phyloP scores from a whole-genome alignment of 2,329 filamentous ascomycete genomes.

The Claviceps digitariae region DNA sequence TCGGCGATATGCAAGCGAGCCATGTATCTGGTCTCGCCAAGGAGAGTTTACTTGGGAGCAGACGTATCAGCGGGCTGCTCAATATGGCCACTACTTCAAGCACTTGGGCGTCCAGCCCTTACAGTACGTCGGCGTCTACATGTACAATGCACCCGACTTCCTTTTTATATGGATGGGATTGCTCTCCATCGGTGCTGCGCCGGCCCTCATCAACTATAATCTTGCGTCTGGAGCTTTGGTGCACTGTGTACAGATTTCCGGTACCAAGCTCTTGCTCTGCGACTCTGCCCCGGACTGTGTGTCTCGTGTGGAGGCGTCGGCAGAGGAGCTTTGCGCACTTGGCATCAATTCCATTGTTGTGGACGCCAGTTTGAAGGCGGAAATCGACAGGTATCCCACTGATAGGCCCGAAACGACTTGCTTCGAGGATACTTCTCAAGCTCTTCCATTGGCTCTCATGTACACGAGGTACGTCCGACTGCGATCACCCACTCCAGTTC shows the following conservation, averaged over 20 bases:
- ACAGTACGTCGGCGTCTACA: slow-evolving; percentile 5
- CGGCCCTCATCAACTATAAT: slow-evolving; percentile 6
- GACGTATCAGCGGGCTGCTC: slow-evolving; percentile 3
- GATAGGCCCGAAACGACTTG: slow-evolving; percentile 1
- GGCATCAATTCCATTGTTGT: neutral
- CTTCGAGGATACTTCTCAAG: neutral
- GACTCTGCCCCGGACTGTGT: slow-evolving; percentile 3
- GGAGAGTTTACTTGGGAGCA: slow-evolving; percentile 5
- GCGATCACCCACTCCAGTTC: neutral
- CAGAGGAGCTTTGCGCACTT: neutral
- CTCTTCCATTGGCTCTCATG: slow-evolving; percentile 1
- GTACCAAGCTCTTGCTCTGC: slow-evolving; percentile 1
- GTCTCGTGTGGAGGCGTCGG: neutral
- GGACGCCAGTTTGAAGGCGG: neutral
- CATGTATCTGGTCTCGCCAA: slow-evolving; percentile 6
- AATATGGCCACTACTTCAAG: slow-evolving; percentile 7
- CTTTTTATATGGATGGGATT: slow-evolving; percentile 5
- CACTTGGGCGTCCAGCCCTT: neutral
- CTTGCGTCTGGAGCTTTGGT: slow-evolving; percentile 2
- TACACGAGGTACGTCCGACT: slow-evolving; percentile 2
- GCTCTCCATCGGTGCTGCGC: slow-evolving; percentile 7
- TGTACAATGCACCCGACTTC: slow-evolving; percentile 6
- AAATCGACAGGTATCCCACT: slow-evolving; percentile 1
- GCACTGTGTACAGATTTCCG: slow-evolving; percentile 4
- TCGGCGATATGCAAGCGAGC: neutral